phyloP scores from a whole-genome alignment of 805 yeast species.

The Metschnikowia drakensbergensis region DNA sequence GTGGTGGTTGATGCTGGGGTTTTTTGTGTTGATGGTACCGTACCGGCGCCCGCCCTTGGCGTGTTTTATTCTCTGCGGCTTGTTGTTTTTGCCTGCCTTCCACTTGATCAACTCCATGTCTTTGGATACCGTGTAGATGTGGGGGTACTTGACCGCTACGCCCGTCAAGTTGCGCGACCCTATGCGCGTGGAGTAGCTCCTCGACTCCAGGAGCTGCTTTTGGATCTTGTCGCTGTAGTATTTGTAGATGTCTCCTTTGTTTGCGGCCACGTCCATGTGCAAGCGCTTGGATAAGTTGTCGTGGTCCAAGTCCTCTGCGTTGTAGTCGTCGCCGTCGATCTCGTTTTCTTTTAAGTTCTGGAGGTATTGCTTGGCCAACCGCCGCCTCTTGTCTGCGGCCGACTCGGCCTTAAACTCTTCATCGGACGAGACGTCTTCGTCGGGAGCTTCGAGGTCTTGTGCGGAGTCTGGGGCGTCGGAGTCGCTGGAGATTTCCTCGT shows the following conservation, averaged over 20 bases:
- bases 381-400: slow-evolving; percentile 89
- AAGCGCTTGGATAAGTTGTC: slow-evolving; percentile 80
- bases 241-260: slow-evolving; percentile 77
- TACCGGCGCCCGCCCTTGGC: slow-evolving; percentile 57
- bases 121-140: slow-evolving; percentile 76
- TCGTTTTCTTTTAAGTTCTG: slow-evolving; percentile 66
- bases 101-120: slow-evolving; percentile 79
- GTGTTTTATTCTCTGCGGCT: slow-evolving; percentile 63
- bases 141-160: slow-evolving; percentile 53
- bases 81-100: slow-evolving; percentile 46
- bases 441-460: slow-evolving; percentile 7
- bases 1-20: slow-evolving; percentile 66
- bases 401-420: slow-evolving; percentile 73
- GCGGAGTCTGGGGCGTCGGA: slow-evolving; percentile 16
- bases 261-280: slow-evolving; percentile 85
- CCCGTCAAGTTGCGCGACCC: slow-evolving; percentile 57
- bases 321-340: slow-evolving; percentile 54
- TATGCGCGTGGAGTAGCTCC: slow-evolving; percentile 48
- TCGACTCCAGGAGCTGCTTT: slow-evolving; percentile 33
- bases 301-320: slow-evolving; percentile 86
- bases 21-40: slow-evolving; percentile 35
- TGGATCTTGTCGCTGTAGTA: slow-evolving; percentile 52
- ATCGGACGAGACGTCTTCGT: slow-evolving; percentile 50
- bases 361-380: slow-evolving; percentile 89
- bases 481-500: slow-evolving; percentile 53